These are phyloP conservation scores for Elsinoe ampelina DNA, from an alignment of 2,329 filamentous ascomycete species.

Conservation along the genomic window DNA sequence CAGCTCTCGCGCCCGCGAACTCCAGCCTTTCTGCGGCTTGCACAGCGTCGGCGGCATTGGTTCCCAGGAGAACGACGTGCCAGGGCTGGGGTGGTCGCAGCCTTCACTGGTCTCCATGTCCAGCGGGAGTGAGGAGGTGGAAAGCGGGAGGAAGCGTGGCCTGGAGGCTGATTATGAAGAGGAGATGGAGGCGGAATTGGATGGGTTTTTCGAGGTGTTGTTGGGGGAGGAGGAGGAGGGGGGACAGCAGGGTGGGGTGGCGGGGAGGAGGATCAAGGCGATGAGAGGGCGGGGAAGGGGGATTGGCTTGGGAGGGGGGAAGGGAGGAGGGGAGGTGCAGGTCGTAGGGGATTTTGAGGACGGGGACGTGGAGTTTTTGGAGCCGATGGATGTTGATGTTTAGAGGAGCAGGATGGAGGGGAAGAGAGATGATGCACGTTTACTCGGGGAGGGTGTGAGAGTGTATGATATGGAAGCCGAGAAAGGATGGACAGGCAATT, in stretches of 20 bases:
- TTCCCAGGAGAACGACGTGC: slow-evolving; percentile 41
- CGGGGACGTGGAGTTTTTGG: slow-evolving; percentile 9
- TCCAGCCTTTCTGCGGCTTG: slow-evolving; percentile 73
- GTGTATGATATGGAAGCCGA: neutral
- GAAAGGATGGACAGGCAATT: neutral
- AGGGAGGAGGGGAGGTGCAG: neutral
- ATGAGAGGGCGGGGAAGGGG: slow-evolving; percentile 26
- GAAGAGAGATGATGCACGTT: neutral
- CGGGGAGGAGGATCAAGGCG: slow-evolving; percentile 27
- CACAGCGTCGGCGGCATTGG: slow-evolving; percentile 63
- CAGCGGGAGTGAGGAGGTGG: slow-evolving; percentile 23
- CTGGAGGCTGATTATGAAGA: slow-evolving; percentile 25
- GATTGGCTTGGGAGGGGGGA: slow-evolving; percentile 12
- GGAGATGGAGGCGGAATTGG: slow-evolving; percentile 29
- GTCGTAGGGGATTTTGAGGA: slow-evolving; percentile 12
- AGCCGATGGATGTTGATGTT: slow-evolving; percentile 14
- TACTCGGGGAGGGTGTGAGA: neutral
- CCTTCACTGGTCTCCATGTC: slow-evolving; percentile 18
- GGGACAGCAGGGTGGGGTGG: neutral
- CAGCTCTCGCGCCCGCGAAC: slow-evolving; percentile 41
- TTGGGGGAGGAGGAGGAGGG: slow-evolving; percentile 13
- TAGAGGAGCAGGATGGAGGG: neutral
- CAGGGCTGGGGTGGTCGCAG: slow-evolving; percentile 28
- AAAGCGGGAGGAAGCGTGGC: neutral
- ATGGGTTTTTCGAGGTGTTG: slow-evolving; percentile 25